A percentile compares a stretch with the other conserved stretches of the same genome.
phyloP scores from a whole-genome alignment of 2,329 filamentous ascomycete genomes.

The Cladophialophora exuberans region DNA sequence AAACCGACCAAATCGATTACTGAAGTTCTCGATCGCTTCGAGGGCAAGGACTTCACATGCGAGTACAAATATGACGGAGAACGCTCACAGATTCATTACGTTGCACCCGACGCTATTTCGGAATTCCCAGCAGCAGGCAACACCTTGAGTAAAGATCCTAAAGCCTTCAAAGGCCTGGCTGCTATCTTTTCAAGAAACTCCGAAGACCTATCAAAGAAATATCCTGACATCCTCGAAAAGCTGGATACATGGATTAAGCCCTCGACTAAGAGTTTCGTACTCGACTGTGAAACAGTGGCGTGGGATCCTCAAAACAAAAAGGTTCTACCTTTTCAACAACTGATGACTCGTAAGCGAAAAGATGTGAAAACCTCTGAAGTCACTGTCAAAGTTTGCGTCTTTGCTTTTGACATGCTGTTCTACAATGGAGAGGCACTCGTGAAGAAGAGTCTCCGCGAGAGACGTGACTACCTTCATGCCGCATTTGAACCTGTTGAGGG shows the following conservation, averaged over 20 bases:
- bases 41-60: slow-evolving; percentile 93
- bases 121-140: slow-evolving; percentile 66
- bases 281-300: slow-evolving; percentile 97
- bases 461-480: slow-evolving; percentile 72
- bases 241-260: slow-evolving; percentile 86
- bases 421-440: slow-evolving; percentile 89
- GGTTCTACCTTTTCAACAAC: slow-evolving; percentile 92
- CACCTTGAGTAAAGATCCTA: slow-evolving; percentile 65
- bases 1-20: slow-evolving; percentile 98
- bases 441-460: slow-evolving; percentile 81
- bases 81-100: slow-evolving; percentile 97
- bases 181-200: slow-evolving; percentile 98
- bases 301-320: slow-evolving; percentile 97
- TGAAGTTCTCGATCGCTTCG: slow-evolving; percentile 94
- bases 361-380: slow-evolving; percentile 95
- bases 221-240: slow-evolving; percentile 90
- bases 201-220: slow-evolving; percentile 95
- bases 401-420: slow-evolving; percentile 93
- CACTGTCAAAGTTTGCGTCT: slow-evolving; percentile 95
- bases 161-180: slow-evolving; percentile 67
- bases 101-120: slow-evolving; percentile 75
- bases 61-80: slow-evolving; percentile 99
- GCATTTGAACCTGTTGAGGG: slow-evolving; percentile 81
- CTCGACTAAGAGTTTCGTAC: slow-evolving; percentile 89
- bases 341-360: slow-evolving; percentile 98